Evolutionary conservation across 2,329 filamentous ascomycete genomes (phyloP), one percentile per base, ranked within the genome.

Genomic region (Pseudogymnoascus sp.): DNA sequence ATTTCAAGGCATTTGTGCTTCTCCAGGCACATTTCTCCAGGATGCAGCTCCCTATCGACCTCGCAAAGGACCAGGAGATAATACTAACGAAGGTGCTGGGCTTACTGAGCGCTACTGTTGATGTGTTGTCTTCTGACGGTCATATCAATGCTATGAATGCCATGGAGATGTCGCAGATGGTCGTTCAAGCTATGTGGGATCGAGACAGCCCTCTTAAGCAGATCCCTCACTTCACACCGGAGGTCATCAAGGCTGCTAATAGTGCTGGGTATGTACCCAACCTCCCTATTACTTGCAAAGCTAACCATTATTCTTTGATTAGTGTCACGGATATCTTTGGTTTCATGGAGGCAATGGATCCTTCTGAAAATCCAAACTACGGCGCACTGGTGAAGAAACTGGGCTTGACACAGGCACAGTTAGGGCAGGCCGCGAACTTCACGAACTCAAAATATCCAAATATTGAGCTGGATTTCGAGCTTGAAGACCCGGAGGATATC

Each of bases 101-200:
- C 71, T 83, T 99, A 10, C 83, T 99, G 55, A 95, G 90, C 73
- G 93, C 94, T 21, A 91, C 89, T 70, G 94, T 97, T 21, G 94
- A 99, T 73, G 92, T 99, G 14, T 83, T 99, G 37, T 96, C 92
- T 8, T 97, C 92, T 0, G 92, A 99, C 70, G 94, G 93, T 12
- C 91, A 97, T 70, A 82, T 99, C 65, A 99, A 99, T 72, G 93
- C 94, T 64, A 96, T 97, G 88, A 92, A 89, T 70, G 94, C 94
- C 29, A 99, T 99, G 93, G 94, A 99, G 75, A 91, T 99, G 84
- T 96, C 91, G 11, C 94, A 99, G 73, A 99, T 99, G 94, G 91
- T 95, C 61, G 92, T 99, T 2, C 94, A 99, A 77, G 92, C 89
- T 59, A 96, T 97, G 91, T 99, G 94, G 94, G 93, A 99, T 77